A percentile compares a stretch with the other conserved stretches of the same genome.
These are phyloP conservation scores for Lepidium campestre DNA, from an alignment of 441 rosid genomes.

Conservation along the genomic window DNA sequence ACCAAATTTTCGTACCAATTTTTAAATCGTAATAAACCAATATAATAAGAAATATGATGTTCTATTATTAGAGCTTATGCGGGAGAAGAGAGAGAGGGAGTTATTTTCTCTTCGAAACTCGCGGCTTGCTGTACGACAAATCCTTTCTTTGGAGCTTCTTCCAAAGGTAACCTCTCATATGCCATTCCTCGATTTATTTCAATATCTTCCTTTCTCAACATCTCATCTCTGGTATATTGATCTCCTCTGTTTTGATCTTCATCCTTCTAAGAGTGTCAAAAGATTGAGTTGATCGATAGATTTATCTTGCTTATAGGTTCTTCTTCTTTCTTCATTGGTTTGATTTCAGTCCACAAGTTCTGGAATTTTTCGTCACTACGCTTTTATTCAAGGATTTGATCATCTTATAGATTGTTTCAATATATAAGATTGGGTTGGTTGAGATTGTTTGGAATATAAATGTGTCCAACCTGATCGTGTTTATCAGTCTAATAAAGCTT, in stretches of 20 bases:
- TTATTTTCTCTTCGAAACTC: conserved; percentile 28
- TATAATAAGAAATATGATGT: neutral
- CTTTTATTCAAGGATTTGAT: neutral
- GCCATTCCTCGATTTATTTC: neutral
- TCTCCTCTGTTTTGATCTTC: neutral
- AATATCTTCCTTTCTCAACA: conserved; percentile 10
- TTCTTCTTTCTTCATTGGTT: neutral
- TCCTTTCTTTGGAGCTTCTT: conserved; percentile 24
- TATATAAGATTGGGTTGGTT: neutral
- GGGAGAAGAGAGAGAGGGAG: neutral
- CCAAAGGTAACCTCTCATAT: conserved; percentile 22
- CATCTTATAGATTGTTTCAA: neutral
- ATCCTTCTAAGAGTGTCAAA: neutral
- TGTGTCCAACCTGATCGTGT: neutral
- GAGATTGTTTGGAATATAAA: neutral
- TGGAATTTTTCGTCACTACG: neutral
- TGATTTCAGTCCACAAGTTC: neutral
- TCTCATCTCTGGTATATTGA: conserved; percentile 15
- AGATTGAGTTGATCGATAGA: conserved; percentile 12
- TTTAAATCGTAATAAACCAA: too few relatives aligned
- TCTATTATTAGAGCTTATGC: conserved; percentile 5
- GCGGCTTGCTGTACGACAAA: conserved; percentile 22
- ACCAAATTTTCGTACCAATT: too few relatives aligned
- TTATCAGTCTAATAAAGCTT: neutral
- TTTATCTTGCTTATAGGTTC: neutral